Conservation (phyloP, 2,329 filamentous ascomycete species). For the Scedosporium apiospermum region DNA sequence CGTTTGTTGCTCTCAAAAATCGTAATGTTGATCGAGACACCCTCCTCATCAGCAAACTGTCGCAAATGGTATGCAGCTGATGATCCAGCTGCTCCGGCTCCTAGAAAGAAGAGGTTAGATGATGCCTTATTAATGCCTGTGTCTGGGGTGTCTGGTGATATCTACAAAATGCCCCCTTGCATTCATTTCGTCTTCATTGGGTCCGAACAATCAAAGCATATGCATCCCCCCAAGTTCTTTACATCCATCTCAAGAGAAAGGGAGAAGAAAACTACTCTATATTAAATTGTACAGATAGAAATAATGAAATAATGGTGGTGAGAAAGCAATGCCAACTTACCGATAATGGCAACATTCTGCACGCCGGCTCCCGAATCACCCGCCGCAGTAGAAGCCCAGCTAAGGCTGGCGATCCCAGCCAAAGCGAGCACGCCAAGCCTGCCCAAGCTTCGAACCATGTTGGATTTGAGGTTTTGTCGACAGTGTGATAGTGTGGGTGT, state of each 20-base stretch:
- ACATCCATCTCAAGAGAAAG: too few species aligned
- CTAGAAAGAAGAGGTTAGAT: slow-evolving; percentile 31
- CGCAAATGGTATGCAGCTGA: slow-evolving; percentile 77
- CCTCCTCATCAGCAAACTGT: slow-evolving; percentile 55
- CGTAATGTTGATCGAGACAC: slow-evolving; percentile 64
- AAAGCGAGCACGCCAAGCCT: background rate
- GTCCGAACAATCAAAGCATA: background rate
- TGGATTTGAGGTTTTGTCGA: background rate
- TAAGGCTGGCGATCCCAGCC: background rate
- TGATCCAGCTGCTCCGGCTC: slow-evolving; percentile 80
- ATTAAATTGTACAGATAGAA: background rate
- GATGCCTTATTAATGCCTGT: background rate
- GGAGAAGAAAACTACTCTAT: too few species aligned
- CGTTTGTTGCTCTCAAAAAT: slow-evolving; percentile 73
- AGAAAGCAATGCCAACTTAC: slow-evolving; percentile 11
- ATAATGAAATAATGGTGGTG: background rate
- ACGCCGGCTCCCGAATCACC: background rate
- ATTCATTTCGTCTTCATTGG: background rate
- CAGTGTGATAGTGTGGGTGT: too few species aligned
- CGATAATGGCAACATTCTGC: slow-evolving; percentile 19
- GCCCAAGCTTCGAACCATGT: background rate
- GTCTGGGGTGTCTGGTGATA: background rate
- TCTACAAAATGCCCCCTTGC: background rate
- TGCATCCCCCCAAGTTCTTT: background rate
- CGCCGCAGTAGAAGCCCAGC: background rate